A percentile compares a stretch with the other conserved stretches of the same genome.
phyloP scores from a whole-genome alignment of 805 yeast species.

The Nakazawaea wyomingensis region DNA sequence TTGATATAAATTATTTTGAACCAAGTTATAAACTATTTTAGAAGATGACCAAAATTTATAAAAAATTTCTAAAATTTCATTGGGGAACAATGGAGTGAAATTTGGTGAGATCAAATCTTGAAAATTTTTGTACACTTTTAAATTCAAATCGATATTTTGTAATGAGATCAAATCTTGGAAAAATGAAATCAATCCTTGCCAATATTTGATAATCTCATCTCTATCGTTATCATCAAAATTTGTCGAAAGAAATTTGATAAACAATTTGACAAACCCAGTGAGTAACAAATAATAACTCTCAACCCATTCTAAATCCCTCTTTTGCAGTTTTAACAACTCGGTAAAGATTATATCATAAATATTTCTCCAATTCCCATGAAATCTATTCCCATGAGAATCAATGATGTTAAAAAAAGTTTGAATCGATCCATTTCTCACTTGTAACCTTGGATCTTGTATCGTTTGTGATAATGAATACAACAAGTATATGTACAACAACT shows the following conservation, averaged over 20 bases:
- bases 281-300: slow-evolving; percentile 61
- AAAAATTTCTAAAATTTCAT: slow-evolving; percentile 30
- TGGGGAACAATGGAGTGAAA: slow-evolving; percentile 23
- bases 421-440: slow-evolving; percentile 84
- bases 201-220: slow-evolving; percentile 30
- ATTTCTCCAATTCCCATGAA: slow-evolving; percentile 53
- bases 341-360: slow-evolving; percentile 60
- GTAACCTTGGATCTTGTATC: slow-evolving; percentile 61
- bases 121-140: slow-evolving; percentile 50
- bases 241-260: slow-evolving; percentile 40
- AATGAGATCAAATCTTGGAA: slow-evolving; percentile 35
- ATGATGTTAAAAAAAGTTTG: slow-evolving; percentile 83
- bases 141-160: slow-evolving; percentile 44
- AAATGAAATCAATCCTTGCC: slow-evolving; percentile 54
- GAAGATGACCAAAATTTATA: slow-evolving; percentile 48
- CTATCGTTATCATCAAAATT: slow-evolving; percentile 25
- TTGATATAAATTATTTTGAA: slow-evolving; percentile 40
- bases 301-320: slow-evolving; percentile 35
- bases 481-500: slow-evolving; percentile 59
- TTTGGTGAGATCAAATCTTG: slow-evolving; percentile 35
- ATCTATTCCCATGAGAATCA: slow-evolving; percentile 55
- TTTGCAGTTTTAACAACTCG: slow-evolving; percentile 31
- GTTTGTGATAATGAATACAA: slow-evolving; percentile 57
- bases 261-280: slow-evolving; percentile 63
- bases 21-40: slow-evolving; percentile 38